These are phyloP conservation scores for Populus simonii DNA, from an alignment of 345 rosid genomes.

Conservation along the genomic window DNA sequence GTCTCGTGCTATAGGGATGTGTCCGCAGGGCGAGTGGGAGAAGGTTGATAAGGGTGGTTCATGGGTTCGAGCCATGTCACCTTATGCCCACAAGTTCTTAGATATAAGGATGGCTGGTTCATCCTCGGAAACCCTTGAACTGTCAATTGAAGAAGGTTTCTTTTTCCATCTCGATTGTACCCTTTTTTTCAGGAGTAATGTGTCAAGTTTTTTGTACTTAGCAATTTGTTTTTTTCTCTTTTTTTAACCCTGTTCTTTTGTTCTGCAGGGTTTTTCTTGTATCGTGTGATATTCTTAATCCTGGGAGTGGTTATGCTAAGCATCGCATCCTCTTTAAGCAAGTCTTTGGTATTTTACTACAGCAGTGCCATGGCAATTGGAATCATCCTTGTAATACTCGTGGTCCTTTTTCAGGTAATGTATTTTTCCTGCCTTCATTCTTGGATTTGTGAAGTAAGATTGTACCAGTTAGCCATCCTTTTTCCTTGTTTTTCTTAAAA, in stretches of 20 bases:
- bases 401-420: constrained; percentile 85
- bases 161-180: not conserved
- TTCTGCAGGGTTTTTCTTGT: constrained; percentile 55
- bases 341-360: constrained; percentile 80
- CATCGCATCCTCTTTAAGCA: constrained; percentile 64
- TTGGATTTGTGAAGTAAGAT: not conserved
- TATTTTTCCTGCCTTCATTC: not conserved
- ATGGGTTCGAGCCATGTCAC: constrained; percentile 82
- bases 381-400: constrained; percentile 72
- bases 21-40: constrained; percentile 74
- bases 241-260: constrained; percentile 2
- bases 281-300: constrained; percentile 63
- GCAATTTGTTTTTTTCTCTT: not conserved
- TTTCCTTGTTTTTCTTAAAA: not conserved
- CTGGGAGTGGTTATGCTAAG: constrained; percentile 58
- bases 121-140: constrained; percentile 39
- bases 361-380: constrained; percentile 92
- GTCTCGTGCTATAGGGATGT: constrained; percentile 78
- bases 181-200: not conserved
- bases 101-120: constrained; percentile 56
- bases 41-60: constrained; percentile 68
- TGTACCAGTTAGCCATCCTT: not conserved
- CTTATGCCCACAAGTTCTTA: constrained; percentile 75
- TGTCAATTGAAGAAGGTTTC: constrained; percentile 68
- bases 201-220: not conserved